Percentiles rank a stretch among this genome's conserved stretches.
Evolutionary conservation across 2,329 filamentous ascomycete species (phyloP).

Genomic region (Diplodia seriata): DNA sequence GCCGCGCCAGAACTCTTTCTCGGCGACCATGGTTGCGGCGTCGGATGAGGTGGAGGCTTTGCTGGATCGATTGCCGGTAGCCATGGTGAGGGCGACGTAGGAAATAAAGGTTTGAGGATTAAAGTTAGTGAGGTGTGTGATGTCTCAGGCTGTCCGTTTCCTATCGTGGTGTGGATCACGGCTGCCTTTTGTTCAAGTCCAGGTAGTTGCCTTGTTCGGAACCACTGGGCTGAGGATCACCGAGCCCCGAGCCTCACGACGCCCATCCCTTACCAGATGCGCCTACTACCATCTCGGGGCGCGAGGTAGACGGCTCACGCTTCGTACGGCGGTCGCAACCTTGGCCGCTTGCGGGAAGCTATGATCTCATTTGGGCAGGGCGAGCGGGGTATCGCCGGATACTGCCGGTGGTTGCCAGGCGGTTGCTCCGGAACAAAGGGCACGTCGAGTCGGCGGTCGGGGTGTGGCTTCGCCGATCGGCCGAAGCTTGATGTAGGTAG

Average conservation of each 20-base stretch:
- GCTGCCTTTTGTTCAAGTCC: conserved; percentile 7
- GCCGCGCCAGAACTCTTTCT: conserved; percentile 23
- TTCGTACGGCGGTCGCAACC: not conserved
- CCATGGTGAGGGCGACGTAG: not conserved
- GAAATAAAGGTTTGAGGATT: not conserved
- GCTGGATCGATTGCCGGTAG: not conserved
- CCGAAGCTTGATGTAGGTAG: conserved; percentile 11
- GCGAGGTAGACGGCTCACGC: not conserved
- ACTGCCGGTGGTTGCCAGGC: not conserved
- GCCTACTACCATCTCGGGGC: not conserved
- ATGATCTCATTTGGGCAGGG: not conserved
- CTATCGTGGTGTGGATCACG: not conserved
- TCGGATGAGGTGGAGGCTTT: not conserved
- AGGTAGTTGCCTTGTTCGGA: not conserved
- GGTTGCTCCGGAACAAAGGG: conserved; percentile 7
- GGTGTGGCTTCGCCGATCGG: not conserved
- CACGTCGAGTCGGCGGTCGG: too few relatives aligned
- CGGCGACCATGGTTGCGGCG: not conserved
- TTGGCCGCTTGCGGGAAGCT: not conserved
- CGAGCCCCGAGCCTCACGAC: not conserved
- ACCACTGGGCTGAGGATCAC: not conserved
- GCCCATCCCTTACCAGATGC: not conserved
- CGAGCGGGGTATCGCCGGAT: conserved; percentile 7
- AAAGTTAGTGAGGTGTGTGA: not conserved
- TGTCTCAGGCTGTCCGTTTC: not conserved